These are phyloP conservation scores for Lavandula angustifolia DNA, from an alignment of 257 asterid genomes.

Conservation along the genomic window DNA sequence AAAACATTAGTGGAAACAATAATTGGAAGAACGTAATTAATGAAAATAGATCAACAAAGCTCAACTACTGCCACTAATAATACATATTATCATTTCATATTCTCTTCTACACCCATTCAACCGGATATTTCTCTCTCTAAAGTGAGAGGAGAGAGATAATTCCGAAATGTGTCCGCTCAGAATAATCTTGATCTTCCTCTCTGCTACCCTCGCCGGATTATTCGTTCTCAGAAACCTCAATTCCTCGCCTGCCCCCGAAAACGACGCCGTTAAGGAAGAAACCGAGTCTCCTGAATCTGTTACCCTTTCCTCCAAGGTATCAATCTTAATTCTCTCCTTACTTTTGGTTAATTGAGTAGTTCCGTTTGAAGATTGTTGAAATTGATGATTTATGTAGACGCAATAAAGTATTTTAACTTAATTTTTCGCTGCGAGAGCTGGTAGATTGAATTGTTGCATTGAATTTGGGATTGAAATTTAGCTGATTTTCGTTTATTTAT, in stretches of 20 bases:
- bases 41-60: conserved; percentile 5
- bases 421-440: background rate
- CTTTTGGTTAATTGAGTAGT: no score
- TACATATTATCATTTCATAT: conserved; percentile 21
- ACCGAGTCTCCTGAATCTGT: conserved; percentile 38
- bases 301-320: conserved; percentile 49
- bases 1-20: background rate
- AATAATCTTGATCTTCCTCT: conserved; percentile 51
- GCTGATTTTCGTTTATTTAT: background rate
- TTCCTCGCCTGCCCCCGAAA: conserved; percentile 30
- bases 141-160: conserved; percentile 27
- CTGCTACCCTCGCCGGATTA: conserved; percentile 57
- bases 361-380: background rate
- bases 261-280: conserved; percentile 41
- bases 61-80: conserved; percentile 33
- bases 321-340: background rate
- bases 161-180: conserved; percentile 55
- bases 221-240: conserved; percentile 47
- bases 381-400: background rate
- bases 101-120: conserved; percentile 26
- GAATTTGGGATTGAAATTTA: conserved; percentile 4
- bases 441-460: background rate
- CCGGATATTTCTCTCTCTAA: conserved; percentile 32
- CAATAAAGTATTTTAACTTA: conserved; percentile 12
- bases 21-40: conserved; percentile 12